Evolutionary conservation across 345 rosid species (phyloP).

Genomic region (Linum lewisii): DNA sequence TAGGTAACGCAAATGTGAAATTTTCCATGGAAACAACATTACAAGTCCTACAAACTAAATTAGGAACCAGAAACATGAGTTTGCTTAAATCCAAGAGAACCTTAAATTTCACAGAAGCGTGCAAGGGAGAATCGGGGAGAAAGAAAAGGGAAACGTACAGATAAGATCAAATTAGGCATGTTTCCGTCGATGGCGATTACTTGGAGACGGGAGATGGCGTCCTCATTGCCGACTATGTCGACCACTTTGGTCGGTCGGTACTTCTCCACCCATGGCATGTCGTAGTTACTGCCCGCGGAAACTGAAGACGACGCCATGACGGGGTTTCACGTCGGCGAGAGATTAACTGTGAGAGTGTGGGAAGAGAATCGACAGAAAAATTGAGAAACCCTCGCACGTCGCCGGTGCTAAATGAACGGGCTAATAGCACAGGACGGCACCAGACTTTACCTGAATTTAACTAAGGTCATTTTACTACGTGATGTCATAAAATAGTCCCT

Average conservation of each 20-base stretch:
- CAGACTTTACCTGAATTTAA: too few relatives aligned
- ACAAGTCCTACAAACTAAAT: neutral
- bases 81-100: neutral
- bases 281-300: conserved; percentile 35
- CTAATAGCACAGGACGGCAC: too few relatives aligned
- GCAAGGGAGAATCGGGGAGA: neutral
- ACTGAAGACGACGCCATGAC: conserved; percentile 48
- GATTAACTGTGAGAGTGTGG: neutral
- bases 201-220: conserved; percentile 83
- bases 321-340: conserved; percentile 13
- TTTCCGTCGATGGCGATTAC: conserved; percentile 93
- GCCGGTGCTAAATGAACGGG: too few relatives aligned
- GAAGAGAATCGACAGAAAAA: neutral
- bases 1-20: neutral
- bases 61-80: neutral
- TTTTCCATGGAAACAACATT: neutral
- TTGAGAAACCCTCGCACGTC: too few relatives aligned
- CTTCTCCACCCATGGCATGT: conserved; percentile 98
- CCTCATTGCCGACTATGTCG: conserved; percentile 86
- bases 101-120: neutral
- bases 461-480: too few relatives aligned
- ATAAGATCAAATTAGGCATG: conserved; percentile 87
- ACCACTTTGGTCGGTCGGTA: conserved; percentile 68
- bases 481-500: too few relatives aligned
- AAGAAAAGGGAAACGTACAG: conserved; percentile 28